Percentiles rank a stretch among this genome's conserved stretches.
These are phyloP conservation scores for Rosa persica DNA, from an alignment of 306 rosid genomes.

Conservation along the genomic window DNA sequence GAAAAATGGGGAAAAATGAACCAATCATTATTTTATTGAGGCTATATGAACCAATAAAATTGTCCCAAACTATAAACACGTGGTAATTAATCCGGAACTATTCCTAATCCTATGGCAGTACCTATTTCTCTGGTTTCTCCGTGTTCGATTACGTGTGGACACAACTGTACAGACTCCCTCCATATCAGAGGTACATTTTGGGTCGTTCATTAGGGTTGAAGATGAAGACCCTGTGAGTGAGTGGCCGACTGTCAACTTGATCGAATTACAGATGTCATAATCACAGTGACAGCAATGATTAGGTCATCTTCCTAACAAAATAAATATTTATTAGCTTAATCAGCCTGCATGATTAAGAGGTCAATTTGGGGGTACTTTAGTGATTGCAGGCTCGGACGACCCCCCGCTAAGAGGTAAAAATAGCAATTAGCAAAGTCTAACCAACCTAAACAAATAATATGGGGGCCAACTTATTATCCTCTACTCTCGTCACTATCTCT, in stretches of 20 bases:
- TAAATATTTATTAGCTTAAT: neutral
- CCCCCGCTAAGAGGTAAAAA: constrained; percentile 13
- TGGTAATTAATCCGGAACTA: no score
- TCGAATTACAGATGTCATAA: neutral
- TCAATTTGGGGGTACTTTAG: constrained; percentile 41
- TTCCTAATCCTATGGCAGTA: no score
- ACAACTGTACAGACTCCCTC: no score
- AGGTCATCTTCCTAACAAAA: neutral
- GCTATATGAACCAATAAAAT: no score
- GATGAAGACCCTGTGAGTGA: no score
- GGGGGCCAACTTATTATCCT: constrained; percentile 66
- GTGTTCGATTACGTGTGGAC: no score
- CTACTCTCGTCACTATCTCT: constrained; percentile 44
- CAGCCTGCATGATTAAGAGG: constrained; percentile 24
- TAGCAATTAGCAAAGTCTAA: constrained; percentile 44
- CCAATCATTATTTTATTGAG: no score
- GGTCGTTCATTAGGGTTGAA: no score
- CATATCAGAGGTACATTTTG: no score
- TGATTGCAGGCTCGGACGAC: constrained; percentile 43
- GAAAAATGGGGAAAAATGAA: no score
- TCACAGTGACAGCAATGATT: neutral
- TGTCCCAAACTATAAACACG: no score
- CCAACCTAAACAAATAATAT: constrained; percentile 35
- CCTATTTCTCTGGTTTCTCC: no score
- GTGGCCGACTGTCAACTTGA: neutral